Evolutionary conservation across 495 filamentous ascomycete species (phyloP).

Genomic region (Filosporella fistucella): DNA sequence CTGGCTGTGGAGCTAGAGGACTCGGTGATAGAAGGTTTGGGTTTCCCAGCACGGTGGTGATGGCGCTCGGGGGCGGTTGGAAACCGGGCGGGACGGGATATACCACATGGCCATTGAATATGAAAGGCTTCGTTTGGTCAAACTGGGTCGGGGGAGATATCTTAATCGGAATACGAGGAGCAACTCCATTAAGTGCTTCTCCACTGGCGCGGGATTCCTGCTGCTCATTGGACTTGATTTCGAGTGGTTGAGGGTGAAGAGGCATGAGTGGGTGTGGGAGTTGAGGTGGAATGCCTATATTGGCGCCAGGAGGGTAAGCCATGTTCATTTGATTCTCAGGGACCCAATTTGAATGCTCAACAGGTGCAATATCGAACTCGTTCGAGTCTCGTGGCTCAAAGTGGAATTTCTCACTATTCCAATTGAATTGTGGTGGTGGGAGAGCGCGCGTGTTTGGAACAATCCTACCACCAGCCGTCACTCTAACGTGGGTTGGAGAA

Average conservation of each 20-base stretch:
- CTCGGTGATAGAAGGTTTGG: constrained; percentile 11
- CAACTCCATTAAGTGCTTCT: no score
- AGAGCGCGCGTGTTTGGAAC: constrained; percentile 45
- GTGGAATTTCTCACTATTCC: constrained; percentile 19
- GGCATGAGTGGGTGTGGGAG: no score
- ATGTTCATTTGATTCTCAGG: constrained; percentile 6
- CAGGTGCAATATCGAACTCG: no score
- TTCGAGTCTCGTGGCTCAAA: no score
- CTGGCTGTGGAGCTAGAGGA: neutral
- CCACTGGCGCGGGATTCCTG: no score
- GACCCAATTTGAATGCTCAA: no score
- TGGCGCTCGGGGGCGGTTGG: constrained; percentile 9
- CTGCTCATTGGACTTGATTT: no score
- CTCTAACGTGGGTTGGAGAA: constrained; percentile 49
- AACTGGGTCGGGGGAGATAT: constrained; percentile 39
- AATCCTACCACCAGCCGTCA: constrained; percentile 51
- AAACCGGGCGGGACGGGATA: constrained; percentile 31
- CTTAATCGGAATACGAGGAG: constrained; percentile 32
- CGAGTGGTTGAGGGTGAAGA: no score
- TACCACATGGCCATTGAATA: constrained; percentile 43
- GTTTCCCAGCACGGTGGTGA: constrained; percentile 18
- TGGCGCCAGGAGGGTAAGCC: no score
- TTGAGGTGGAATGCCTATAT: no score
- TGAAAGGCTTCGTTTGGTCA: constrained; percentile 39
- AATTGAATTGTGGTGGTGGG: constrained; percentile 18